Conservation (phyloP, 208 protist species). For the Borovskyia barvae region DNA sequence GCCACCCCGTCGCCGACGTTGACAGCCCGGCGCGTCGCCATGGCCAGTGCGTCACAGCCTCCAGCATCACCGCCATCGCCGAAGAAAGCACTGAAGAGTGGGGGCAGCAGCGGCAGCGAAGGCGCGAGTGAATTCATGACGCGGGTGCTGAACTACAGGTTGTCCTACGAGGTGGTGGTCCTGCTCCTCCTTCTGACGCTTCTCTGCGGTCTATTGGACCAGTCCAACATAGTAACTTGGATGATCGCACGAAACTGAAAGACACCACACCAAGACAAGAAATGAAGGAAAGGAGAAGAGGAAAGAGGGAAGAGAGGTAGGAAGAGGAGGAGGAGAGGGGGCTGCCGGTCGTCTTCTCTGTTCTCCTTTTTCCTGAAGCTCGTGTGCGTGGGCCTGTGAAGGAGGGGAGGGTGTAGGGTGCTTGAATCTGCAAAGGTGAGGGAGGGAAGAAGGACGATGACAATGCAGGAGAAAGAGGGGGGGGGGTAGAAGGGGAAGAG, state of each 20-base stretch:
- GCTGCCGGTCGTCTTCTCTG: conserved; percentile 10
- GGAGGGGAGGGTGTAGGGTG: too few relatives aligned
- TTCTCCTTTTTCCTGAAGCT: not conserved
- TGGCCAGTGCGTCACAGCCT: not conserved
- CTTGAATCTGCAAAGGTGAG: too few relatives aligned
- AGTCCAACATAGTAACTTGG: conserved; percentile 45
- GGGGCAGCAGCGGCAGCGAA: not conserved
- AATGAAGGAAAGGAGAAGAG: too few relatives aligned
- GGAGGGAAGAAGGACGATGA: too few relatives aligned
- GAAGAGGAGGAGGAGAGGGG: too few relatives aligned
- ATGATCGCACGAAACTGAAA: conserved; percentile 23
- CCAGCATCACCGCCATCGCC: not conserved
- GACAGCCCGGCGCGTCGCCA: too few relatives aligned
- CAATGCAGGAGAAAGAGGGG: too few relatives aligned
- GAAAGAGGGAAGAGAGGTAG: too few relatives aligned
- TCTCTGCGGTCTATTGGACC: conserved; percentile 65
- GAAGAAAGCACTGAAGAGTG: not conserved
- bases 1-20: not conserved
- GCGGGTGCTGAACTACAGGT: conserved; percentile 38
- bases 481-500: too few relatives aligned
- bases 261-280: too few relatives aligned
- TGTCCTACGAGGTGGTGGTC: conserved; percentile 38
- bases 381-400: too few relatives aligned
- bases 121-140: conserved; percentile 26
- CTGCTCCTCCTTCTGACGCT: conserved; percentile 55